Base-by-base conservation (phyloP, 164 flowering plant species). In the Nymphaea thermarum region DNA sequence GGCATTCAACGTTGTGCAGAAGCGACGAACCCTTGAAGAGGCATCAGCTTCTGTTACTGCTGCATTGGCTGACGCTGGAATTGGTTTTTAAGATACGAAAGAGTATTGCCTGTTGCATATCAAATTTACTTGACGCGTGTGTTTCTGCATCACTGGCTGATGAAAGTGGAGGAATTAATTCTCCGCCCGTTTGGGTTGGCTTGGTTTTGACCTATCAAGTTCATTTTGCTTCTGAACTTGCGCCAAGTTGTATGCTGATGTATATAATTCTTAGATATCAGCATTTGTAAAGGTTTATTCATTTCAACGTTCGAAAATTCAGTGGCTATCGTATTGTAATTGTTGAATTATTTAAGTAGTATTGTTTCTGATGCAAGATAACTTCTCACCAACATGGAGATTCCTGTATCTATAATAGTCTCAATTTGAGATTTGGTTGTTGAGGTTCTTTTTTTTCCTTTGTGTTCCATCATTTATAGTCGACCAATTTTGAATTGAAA, bases 11-110 rank as follows among this genome's bases (percentile, higher is more conserved):
- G 45, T 84, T 8, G 82, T 82, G 68, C 81, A 87, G 78, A 93
- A 87, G 83, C 82, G 71, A 71, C 82, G 97, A 68, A 87, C 98
- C 8, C 93, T 93, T 62, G 98, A 93, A 79, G 97, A 93, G 77
- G 98, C 98, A 67, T 88, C 98, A 0, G 90, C 93, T 61, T 77
- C 93, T 15, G 81, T 93, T 79, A 75, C 88, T 72, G 92, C 91
- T 63, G 97, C 96, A 43, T 43, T 87, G 63, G 85, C 79, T 71
- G 83, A 76, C 62, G 86, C 75, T 4, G 87, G 98, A 44, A 70
- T 71, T 41, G 66, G 64, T 63, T 43, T 44, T 64, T 77, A 64
- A 64, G 43, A 14, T 6, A n/a, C 43, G 7, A 64, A 64, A 64
- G 8, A 51, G 3, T 51, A 51, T 3, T 15, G 4, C 57, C 57